Base-by-base conservation (phyloP, 331 rosid genomes). In the Malus hybrid region DNA sequence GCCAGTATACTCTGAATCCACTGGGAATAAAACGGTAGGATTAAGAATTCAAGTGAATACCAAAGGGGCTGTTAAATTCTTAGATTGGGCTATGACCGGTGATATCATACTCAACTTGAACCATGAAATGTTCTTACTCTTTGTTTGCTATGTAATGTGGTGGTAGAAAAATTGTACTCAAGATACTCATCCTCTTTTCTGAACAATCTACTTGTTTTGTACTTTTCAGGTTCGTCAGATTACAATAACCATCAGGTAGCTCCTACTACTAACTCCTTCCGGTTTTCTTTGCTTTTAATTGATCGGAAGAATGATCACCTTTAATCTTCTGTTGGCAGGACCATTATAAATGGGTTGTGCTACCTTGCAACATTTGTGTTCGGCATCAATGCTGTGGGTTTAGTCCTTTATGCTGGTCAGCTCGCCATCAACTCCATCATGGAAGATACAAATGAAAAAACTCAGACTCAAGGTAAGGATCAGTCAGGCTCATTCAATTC, bases 341-440 rank as follows among this genome's bases (percentile, higher is more conserved):
- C 99, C 55, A 87, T 90, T 39, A 56, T 95, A 19, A 95, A 90
- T 69, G 99, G 99, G 64, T 66, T 92, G 82, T 85, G 97, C 85
- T 95, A 95, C 85, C 97, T 95, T 18, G 97, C 93, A 28, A 95
- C 97, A 61, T 95, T 95, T 88, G 86, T 95, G 69, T 95, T 95
- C 22, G 97, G 93, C 79, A 65, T 90, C 60, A 95, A 92, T 65
- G 88, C 92, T 24, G 33, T 95, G 7, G 99, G 97, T 44, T 84
- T 95, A 65, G 72, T 95, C 73, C 97, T 95, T 76, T 92, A 92
- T 81, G 88, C 97, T 63, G 93, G 90, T 79, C 93, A 95, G 84
- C 91, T 95, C 60, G 89, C 89, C 85, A 56, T 92, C n/a, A 81
- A 89, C 68, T 91, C 93, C 71, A 32, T 83, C 5, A 74, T 46